Base-by-base conservation (phyloP, 768 basidiomycete species). In the Terana coerulea region DNA sequence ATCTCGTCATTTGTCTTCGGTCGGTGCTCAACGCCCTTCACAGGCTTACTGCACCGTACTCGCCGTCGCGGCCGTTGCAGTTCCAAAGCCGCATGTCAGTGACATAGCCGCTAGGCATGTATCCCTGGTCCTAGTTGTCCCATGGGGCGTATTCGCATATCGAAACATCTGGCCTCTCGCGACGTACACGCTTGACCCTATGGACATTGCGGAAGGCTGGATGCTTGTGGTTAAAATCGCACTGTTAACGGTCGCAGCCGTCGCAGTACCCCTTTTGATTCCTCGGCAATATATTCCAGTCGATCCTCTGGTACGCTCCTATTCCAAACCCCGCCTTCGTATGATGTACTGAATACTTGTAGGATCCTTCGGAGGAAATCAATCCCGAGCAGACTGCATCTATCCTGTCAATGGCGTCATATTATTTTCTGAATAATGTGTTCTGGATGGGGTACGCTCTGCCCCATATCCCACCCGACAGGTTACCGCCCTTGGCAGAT, bases 91-190 rank as follows among this genome's bases (percentile, higher is more conserved):
- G n/a, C n/a, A n/a, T n/a, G n/a, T n/a, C n/a, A n/a, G n/a, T n/a
- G n/a, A 31, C 14, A 5, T 54, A n/a, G 63, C 66, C 7, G 71
- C 68, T 21, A 66, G 64, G 8, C 83, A 86, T 59, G 63, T 80
- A 54, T 73, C 73, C 53, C 60, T 67, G 15, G 57, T 85, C 2
- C 64, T 85, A 12, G 57, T 81, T n/a, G 64, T 68, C 26, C 69
- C 69, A 10, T 76, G 78, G 58, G 57, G 59, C n/a, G 69, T 81
- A 7, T 84, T 74, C 58, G 59, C 61, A n/a, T 72, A 71, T 53
- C 60, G 71, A 21, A 54, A 61, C 41, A 30, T 75, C 12, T 73
- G 62, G 59, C 73, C 73, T 7, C 56, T 75, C 3, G 57, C 62
- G 30, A 73, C 71, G 1, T 68, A 60, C 54, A 58, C 64, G 21